Base-by-base conservation (phyloP, 1,284 basidiomycete species). In the Trichosporon coremiiforme region DNA sequence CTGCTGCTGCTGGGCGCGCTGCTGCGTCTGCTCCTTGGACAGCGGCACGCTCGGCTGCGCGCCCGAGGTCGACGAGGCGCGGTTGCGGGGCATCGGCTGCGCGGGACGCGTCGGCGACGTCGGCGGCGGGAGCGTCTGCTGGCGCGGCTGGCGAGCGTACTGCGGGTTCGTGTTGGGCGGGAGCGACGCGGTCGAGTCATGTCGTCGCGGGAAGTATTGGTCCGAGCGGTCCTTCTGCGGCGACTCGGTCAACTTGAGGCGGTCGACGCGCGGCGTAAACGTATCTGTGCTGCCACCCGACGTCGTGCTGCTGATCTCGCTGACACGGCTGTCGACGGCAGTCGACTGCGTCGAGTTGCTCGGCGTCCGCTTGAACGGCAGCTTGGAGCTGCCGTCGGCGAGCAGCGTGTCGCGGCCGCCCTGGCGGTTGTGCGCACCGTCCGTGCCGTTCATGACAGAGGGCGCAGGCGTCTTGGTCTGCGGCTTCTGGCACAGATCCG, bases 401-500 rank as follows among this genome's bases (percentile, higher is more conserved):
- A 76, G 38, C 10, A 82, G 70, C 4, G 67, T 71, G 66, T 80
- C 76, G 17, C 72, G 71, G 6, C 78, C 77, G 29, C 70, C 70
- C 36, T 68, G 63, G 33, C 50, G 62, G 65, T 67, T 69, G 25
- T 70, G 65, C 10, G 50, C 20, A 12, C 69, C 74, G 15, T 73
- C 74, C 3, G 66, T 41, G 9, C 80, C 81, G 67, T 80, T 80
- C 33, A 69, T 66, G 15, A 81, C 57, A 4, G 77, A 77, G 4
- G 81, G 81, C 2, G 79, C 80, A 5, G 80, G 80, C 17, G 79
- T 82, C 69, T 76, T 79, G 15, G 76, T 75, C 31, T 78, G 70
- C 13, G 79, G 80, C 71, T 83, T 83, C 29, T 85, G 85, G 72
- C 89, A 90, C 64, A 95, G 85, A 80, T 97, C 94, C 10, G 94